Base-by-base conservation (phyloP, 1,139 yeast species). In the Magnusiomyces suaveolens region DNA sequence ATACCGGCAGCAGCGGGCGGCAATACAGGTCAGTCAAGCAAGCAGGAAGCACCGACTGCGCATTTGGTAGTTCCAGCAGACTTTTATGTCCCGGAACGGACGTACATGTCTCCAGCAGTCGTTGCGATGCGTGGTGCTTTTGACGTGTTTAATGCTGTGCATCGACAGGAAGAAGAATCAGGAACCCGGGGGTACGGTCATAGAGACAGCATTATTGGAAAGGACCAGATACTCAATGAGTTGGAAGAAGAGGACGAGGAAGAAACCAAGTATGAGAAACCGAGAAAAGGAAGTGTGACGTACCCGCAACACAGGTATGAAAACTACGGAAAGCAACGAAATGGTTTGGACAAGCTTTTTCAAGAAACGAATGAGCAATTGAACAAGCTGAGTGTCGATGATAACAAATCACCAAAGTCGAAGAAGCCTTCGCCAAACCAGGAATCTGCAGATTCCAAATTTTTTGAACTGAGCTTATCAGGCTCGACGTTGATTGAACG, bases 71-170 rank as follows among this genome's bases (percentile, higher is more conserved):
- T 20, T 21, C 50, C 50, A 10, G 50, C 32, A 18, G 50, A 43
- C 23, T 14, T 43, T 12, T 33, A 23, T 33, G 39, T 23, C 20
- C 47, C 50, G 12, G 54, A 54, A 29, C 60, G 60, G 52, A 60
- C 61, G 43, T 57, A 78, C 60, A 84, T 84, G 63, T 84, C 96
- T 0, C 97, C 97, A 3, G 96, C 94, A 4, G 94, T 94, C 0
- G 87, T 84, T 54, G 95, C 95, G 0, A 79, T 92, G 75, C 84
- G 89, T 63, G 98, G 92, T 64, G 97, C 96, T 10, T 90, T 90
- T 70, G 98, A 92, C 66, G 86, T 92, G 18, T 84, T 96, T 21
- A 83, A 94, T 56, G 97, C 97, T 0, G 95, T 92, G 8, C 96
- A 89, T 67, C 82, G 98, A 69, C 81, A 82, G 76, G 96, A 90